Evolutionary conservation across 2,329 filamentous ascomycete species (phyloP).

Genomic region (Fusarium coicis): DNA sequence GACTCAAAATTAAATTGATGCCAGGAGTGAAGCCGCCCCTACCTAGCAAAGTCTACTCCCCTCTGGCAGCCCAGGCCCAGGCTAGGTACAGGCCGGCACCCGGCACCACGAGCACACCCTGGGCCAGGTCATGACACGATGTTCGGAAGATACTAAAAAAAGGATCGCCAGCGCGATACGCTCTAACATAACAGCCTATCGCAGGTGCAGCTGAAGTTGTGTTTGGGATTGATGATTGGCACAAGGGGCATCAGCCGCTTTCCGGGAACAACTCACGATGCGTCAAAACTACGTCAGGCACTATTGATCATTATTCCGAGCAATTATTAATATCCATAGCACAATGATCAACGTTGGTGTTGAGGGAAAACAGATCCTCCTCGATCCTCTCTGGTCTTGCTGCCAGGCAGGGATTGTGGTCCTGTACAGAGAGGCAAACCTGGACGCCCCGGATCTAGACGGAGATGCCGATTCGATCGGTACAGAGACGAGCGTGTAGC

Average conservation of each 20-base stretch:
- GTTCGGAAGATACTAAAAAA: conserved; percentile 30
- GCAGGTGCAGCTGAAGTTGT: conserved; percentile 1
- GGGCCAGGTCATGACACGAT: neutral
- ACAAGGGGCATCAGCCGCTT: conserved; percentile 22
- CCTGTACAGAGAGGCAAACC: neutral
- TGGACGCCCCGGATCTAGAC: conserved; percentile 10
- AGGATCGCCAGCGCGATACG: conserved; percentile 29
- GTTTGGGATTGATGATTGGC: conserved; percentile 21
- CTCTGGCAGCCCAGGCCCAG: neutral
- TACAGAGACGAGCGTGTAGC: conserved; percentile 2
- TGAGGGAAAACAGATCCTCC: neutral
- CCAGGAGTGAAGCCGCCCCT: conserved; percentile 15
- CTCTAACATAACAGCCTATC: conserved; percentile 1
- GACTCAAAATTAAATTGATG: conserved; percentile 18
- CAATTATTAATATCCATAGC: neutral
- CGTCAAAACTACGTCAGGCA: conserved; percentile 35
- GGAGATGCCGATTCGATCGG: conserved; percentile 29
- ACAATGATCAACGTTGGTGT: neutral
- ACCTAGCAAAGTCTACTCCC: neutral
- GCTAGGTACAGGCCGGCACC: conserved; percentile 5
- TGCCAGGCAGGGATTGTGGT: neutral
- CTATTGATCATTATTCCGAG: neutral
- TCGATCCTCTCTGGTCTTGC: neutral
- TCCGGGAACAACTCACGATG: conserved; percentile 32
- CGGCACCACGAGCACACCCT: neutral